A percentile compares a stretch with the other conserved stretches of the same genome.
Evolutionary conservation across 768 basidiomycete genomes (phyloP).

Genomic region (Agrocybe chaxingu): DNA sequence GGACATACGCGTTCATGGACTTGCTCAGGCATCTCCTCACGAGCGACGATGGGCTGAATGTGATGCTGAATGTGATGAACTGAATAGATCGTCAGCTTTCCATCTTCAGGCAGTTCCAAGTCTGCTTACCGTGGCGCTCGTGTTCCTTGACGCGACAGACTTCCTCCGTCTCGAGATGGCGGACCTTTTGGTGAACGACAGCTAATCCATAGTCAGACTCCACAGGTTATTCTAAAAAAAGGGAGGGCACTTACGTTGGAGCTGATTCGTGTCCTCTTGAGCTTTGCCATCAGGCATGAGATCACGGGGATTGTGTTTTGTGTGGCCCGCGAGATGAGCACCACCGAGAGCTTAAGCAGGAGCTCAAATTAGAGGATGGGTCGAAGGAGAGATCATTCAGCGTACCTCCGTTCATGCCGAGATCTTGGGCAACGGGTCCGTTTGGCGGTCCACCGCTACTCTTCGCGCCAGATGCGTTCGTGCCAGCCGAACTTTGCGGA

Average conservation of each 20-base stretch:
- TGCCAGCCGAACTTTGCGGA: no score
- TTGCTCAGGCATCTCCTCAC: slow-evolving; percentile 22
- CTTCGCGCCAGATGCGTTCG: no score
- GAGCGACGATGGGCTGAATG: slow-evolving; percentile 28
- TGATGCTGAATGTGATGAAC: slow-evolving; percentile 39
- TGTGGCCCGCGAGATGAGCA: slow-evolving; percentile 10
- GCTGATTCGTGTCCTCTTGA: slow-evolving; percentile 18
- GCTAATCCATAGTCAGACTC: slow-evolving; percentile 10
- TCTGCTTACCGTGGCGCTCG: slow-evolving; percentile 30
- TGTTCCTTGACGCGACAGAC: slow-evolving; percentile 27
- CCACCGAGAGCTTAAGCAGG: slow-evolving; percentile 5
- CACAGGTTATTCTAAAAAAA: neutral
- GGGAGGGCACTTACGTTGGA: slow-evolving; percentile 15
- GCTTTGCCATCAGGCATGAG: slow-evolving; percentile 15
- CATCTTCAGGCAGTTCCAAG: neutral
- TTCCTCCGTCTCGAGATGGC: slow-evolving; percentile 27
- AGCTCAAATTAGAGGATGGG: neutral
- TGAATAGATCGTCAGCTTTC: slow-evolving; percentile 1
- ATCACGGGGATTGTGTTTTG: slow-evolving; percentile 8
- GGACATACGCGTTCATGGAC: slow-evolving; percentile 21
- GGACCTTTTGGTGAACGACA: slow-evolving; percentile 25
- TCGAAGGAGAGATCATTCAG: neutral
- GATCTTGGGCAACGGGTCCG: neutral
- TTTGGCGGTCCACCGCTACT: no score
- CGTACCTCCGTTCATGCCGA: neutral